Evolutionary conservation across 441 rosid genomes (phyloP).

Genomic region (Manihot esculenta): DNA sequence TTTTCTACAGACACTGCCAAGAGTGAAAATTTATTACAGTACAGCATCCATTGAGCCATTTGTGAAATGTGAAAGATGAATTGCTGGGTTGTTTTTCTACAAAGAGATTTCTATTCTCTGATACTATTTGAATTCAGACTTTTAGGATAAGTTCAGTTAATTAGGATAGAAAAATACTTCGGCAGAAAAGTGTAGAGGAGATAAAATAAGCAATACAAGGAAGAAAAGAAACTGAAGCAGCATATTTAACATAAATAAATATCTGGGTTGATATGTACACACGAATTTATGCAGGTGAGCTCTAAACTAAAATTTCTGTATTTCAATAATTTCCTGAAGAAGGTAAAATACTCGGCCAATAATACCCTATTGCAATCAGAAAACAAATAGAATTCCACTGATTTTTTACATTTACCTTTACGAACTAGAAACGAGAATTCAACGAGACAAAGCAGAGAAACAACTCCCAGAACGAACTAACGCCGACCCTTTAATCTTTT

Average conservation of each 20-base stretch:
- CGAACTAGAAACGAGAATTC: not conserved
- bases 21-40: not conserved
- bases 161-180: no score
- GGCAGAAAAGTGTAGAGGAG: no score
- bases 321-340: not conserved
- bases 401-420: not conserved
- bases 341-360: not conserved
- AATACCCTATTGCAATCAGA: not conserved
- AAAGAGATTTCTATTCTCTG: not conserved
- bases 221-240: not conserved
- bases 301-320: not conserved
- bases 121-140: not conserved
- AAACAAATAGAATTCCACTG: slow-evolving; percentile 7
- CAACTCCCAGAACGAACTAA: slow-evolving; percentile 43
- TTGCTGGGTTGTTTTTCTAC: not conserved
- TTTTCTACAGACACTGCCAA: not conserved
- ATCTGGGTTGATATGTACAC: not conserved
- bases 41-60: not conserved
- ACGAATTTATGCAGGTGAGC: not conserved
- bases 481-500: slow-evolving; percentile 25
- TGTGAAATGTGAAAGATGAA: not conserved
- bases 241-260: not conserved
- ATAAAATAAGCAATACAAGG: not conserved
- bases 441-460: not conserved
- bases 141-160: not conserved